Conservation (phyloP, 768 basidiomycete species). For the Kwoniella dendrophila region DNA sequence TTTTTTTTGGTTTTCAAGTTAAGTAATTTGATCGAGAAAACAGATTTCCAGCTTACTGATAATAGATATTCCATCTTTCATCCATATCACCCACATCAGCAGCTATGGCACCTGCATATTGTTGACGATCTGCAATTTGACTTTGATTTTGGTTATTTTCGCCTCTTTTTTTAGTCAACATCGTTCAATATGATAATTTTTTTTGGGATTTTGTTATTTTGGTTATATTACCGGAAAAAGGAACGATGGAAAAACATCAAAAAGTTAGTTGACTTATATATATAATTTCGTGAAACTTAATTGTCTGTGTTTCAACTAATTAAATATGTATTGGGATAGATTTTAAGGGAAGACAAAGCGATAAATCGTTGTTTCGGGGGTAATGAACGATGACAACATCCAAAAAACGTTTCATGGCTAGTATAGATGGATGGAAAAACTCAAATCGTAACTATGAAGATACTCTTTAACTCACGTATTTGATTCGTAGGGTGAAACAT, state of each 20-base stretch:
- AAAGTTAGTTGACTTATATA: too few relatives aligned
- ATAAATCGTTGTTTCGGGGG: too few relatives aligned
- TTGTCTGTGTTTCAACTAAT: not conserved
- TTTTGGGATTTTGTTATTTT: not conserved
- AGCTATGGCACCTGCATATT: conserved; percentile 3
- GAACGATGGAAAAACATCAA: too few relatives aligned
- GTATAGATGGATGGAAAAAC: too few relatives aligned
- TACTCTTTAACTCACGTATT: not conserved
- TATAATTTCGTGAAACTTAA: too few relatives aligned
- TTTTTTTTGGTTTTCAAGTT: not conserved
- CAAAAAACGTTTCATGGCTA: too few relatives aligned
- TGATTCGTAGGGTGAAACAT: too few relatives aligned
- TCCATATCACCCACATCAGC: conserved; percentile 12
- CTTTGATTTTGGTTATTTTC: not conserved
- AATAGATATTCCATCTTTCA: conserved; percentile 24
- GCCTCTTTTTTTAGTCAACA: not conserved
- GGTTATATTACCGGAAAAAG: too few relatives aligned
- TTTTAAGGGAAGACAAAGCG: not conserved
- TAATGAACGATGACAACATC: too few relatives aligned
- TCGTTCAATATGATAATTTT: not conserved
- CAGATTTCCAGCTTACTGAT: conserved; percentile 15
- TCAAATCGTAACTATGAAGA: not conserved
- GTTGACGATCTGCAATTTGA: not conserved
- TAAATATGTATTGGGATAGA: too few relatives aligned
- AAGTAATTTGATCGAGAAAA: not conserved